These are phyloP conservation scores for Echeveria elegans DNA, from an alignment of 164 flowering plant genomes.

Conservation along the genomic window DNA sequence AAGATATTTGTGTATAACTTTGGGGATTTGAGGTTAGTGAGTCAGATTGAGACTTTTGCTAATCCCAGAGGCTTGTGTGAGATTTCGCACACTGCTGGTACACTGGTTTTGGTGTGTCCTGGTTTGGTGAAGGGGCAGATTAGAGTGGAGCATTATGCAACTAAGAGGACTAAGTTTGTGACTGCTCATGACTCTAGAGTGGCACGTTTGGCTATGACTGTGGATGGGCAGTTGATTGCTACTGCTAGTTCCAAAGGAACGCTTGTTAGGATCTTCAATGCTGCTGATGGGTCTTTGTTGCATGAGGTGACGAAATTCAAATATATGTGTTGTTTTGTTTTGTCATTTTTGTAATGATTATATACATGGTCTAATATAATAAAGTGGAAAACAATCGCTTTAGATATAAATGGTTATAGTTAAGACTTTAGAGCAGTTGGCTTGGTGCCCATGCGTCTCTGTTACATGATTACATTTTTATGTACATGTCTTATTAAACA, in stretches of 20 bases:
- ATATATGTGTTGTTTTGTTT: background rate
- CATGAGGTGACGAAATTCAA: slow-evolving; percentile 13
- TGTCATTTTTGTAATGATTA: background rate
- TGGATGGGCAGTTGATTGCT: slow-evolving; percentile 61
- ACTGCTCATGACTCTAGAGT: slow-evolving; percentile 71
- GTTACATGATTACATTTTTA: no score
- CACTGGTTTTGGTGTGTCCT: slow-evolving; percentile 54
- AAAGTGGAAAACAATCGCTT: background rate
- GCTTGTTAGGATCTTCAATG: slow-evolving; percentile 29
- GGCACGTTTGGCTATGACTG: slow-evolving; percentile 47
- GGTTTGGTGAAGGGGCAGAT: slow-evolving; percentile 79
- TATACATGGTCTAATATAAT: background rate
- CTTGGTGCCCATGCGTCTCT: no score
- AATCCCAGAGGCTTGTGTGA: slow-evolving; percentile 75
- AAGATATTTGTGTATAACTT: slow-evolving; percentile 68
- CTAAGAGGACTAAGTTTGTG: slow-evolving; percentile 53
- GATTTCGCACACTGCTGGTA: slow-evolving; percentile 41
- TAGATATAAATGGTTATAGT: background rate
- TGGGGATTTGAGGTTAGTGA: slow-evolving; percentile 49
- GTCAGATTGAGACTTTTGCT: slow-evolving; percentile 66
- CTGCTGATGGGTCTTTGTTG: no score
- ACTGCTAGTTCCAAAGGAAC: slow-evolving; percentile 85
- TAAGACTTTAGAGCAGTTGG: background rate
- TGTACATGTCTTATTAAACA: no score
- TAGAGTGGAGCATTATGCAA: slow-evolving; percentile 64